phyloP scores from a whole-genome alignment of 306 rosid species.

The Trichosanthes truncata region DNA sequence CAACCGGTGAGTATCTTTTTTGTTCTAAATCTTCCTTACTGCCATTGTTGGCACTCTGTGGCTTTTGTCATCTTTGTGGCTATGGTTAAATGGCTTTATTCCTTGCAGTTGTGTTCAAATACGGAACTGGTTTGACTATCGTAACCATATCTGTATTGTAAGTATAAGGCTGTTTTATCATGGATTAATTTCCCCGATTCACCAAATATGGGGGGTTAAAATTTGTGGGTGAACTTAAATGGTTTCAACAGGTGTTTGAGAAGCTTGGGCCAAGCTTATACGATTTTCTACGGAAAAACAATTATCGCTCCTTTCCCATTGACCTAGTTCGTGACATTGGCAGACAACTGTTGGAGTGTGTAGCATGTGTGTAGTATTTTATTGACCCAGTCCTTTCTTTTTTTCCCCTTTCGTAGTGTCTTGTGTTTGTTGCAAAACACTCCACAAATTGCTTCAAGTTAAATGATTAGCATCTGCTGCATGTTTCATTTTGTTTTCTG shows the following conservation, averaged over 20 bases:
- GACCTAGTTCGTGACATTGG: conserved; percentile 99
- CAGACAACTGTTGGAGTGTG: conserved; percentile 99
- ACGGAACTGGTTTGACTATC: conserved; percentile 99
- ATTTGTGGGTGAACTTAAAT: conserved; percentile 68
- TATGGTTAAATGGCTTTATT: conserved; percentile 73
- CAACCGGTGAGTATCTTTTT: conserved; percentile 52
- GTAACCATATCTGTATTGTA: conserved; percentile 99
- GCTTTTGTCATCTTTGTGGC: conserved; percentile 22
- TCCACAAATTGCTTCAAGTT: background rate
- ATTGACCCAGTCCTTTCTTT: conserved; percentile 33
- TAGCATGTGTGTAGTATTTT: conserved; percentile 98
- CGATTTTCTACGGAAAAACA: conserved; percentile 99
- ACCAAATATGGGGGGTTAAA: conserved; percentile 63
- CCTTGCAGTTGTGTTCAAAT: conserved; percentile 99
- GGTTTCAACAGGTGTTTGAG: conserved; percentile 99
- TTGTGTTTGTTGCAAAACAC: background rate
- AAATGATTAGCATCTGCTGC: background rate
- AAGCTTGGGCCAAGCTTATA: conserved; percentile 99
- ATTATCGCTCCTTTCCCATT: conserved; percentile 99
- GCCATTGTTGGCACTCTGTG: background rate
- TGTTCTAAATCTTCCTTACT: background rate
- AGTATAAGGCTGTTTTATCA: conserved; percentile 80
- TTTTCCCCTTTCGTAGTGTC: background rate
- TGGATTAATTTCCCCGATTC: conserved; percentile 81
- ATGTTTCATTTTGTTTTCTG: background rate